Evolutionary conservation across 2,329 filamentous ascomycete genomes (phyloP).

Genomic region (Graphilbum sp.): DNA sequence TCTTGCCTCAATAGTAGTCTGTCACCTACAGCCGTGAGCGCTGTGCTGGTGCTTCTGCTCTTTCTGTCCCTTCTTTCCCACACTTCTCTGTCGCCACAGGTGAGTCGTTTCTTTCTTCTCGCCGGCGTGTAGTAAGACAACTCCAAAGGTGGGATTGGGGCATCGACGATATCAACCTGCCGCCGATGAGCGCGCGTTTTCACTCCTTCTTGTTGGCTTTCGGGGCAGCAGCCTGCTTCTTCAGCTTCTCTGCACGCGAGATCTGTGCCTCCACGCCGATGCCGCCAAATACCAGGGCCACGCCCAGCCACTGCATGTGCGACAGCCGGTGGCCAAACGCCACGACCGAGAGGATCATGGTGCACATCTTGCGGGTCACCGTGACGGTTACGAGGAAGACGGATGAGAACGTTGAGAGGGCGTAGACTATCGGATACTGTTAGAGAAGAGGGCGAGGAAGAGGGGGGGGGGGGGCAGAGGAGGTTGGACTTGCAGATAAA

Average conservation of each 20-base stretch:
- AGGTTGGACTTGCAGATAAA: slow-evolving; percentile 87
- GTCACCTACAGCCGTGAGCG: no score
- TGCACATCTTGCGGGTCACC: slow-evolving; percentile 97
- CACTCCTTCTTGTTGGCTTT: neutral
- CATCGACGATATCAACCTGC: no score
- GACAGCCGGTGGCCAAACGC: slow-evolving; percentile 83
- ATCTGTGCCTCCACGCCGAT: slow-evolving; percentile 83
- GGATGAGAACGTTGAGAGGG: slow-evolving; percentile 78
- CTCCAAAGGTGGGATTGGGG: no score
- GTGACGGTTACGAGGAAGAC: slow-evolving; percentile 90
- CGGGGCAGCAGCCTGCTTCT: slow-evolving; percentile 37
- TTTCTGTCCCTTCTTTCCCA: no score
- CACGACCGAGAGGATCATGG: slow-evolving; percentile 91
- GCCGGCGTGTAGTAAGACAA: no score
- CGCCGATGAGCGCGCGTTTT: no score
- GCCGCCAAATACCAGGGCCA: slow-evolving; percentile 83
- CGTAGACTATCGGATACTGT: slow-evolving; percentile 48
- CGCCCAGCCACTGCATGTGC: slow-evolving; percentile 85
- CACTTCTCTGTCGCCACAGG: no score
- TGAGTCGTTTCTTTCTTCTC: slow-evolving; percentile 3
- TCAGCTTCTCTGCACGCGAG: slow-evolving; percentile 65
- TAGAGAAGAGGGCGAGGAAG: neutral
- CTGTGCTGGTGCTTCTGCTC: no score
- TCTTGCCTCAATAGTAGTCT: no score
- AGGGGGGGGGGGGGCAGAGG: slow-evolving; percentile 27